phyloP scores from a whole-genome alignment of 169 alveolate genomes.

The Blepharisma undulans region DNA sequence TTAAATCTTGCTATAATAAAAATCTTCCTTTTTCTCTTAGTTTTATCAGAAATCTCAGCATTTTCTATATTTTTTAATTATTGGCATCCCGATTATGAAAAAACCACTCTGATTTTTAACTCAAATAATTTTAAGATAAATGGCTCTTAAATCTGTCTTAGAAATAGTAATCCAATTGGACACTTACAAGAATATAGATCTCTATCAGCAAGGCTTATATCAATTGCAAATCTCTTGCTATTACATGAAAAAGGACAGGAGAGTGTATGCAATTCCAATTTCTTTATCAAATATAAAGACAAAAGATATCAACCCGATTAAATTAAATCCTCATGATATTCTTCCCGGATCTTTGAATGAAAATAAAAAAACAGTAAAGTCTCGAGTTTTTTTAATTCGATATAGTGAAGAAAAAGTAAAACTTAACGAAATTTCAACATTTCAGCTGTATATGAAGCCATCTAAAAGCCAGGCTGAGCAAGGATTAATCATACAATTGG shows the following conservation, averaged over 20 bases:
- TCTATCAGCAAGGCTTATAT: constrained; percentile 74
- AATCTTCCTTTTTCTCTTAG: neutral
- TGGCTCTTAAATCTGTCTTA: constrained; percentile 61
- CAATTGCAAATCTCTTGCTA: constrained; percentile 53
- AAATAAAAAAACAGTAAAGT: constrained; percentile 61
- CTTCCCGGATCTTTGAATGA: neutral
- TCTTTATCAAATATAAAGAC: neutral
- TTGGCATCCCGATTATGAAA: neutral
- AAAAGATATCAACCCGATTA: neutral
- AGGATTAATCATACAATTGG: constrained; percentile 59
- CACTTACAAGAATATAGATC: constrained; percentile 72
- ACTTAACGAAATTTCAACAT: constrained; percentile 81
- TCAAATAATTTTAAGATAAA: constrained; percentile 32
- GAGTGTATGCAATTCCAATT: neutral
- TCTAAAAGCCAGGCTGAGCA: constrained; percentile 42
- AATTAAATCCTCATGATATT: neutral
- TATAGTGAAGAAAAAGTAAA: constrained; percentile 86
- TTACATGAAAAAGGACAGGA: neutral
- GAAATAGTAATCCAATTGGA: constrained; percentile 74
- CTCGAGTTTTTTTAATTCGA: constrained; percentile 78
- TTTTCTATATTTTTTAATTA: neutral
- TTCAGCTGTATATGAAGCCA: constrained; percentile 74
- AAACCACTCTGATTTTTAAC: neutral
- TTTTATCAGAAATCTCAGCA: neutral
- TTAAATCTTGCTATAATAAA: neutral